phyloP scores from a whole-genome alignment of 495 filamentous ascomycete species.

The Cetradonia linearis region DNA sequence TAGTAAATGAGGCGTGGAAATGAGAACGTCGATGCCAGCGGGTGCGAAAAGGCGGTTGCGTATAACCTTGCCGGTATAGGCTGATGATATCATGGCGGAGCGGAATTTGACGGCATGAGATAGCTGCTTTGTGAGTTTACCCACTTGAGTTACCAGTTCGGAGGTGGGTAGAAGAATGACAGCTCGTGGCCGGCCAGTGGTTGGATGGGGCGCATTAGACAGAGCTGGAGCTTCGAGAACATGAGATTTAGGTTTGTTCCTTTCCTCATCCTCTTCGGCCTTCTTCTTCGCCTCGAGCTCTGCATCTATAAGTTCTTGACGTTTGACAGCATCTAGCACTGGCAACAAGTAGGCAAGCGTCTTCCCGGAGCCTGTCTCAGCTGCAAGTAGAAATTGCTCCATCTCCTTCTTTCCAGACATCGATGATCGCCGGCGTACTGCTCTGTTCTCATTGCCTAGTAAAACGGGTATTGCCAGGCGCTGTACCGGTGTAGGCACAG shows the following conservation, averaged over 20 bases:
- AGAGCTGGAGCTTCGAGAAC: constrained; percentile 46
- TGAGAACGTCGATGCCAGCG: constrained; percentile 70
- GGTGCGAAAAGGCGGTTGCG: constrained; percentile 73
- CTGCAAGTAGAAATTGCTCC: constrained; percentile 76
- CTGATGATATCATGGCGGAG: constrained; percentile 67
- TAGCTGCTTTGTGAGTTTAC: constrained; percentile 63
- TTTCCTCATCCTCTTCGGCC: constrained; percentile 38
- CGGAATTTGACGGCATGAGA: constrained; percentile 77
- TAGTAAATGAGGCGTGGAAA: constrained; percentile 83
- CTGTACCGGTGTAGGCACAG: constrained; percentile 80
- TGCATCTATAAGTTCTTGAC: constrained; percentile 54
- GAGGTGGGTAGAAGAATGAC: constrained; percentile 89
- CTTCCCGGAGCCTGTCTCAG: constrained; percentile 95
- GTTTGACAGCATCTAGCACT: constrained; percentile 70
- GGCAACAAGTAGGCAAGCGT: constrained; percentile 87
- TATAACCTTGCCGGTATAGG: constrained; percentile 65
- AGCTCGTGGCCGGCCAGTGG: constrained; percentile 65
- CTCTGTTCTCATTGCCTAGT: constrained; percentile 39
- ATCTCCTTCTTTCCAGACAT: constrained; percentile 28
- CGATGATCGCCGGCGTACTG: constrained; percentile 25
- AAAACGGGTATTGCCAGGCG: constrained; percentile 74
- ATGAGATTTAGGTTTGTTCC: constrained; percentile 35
- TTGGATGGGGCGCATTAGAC: constrained; percentile 56
- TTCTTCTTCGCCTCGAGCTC: constrained; percentile 43
- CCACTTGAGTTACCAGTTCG: constrained; percentile 86